These are phyloP conservation scores for Fibroporia radiculosa DNA, from an alignment of 768 basidiomycete genomes.

Conservation along the genomic window DNA sequence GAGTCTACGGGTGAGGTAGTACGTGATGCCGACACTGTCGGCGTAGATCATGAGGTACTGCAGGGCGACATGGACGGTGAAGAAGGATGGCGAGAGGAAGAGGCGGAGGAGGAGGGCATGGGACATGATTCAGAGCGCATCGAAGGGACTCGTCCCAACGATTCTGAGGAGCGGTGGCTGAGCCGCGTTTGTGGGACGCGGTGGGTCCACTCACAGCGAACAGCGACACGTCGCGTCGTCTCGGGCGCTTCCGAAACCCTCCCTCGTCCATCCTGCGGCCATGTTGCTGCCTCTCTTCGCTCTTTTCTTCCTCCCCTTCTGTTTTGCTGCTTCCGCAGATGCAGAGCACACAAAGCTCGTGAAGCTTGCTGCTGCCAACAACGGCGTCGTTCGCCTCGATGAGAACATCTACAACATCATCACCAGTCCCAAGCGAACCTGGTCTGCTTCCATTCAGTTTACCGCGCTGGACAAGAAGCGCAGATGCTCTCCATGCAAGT, in stretches of 20 bases:
- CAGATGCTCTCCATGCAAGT: slow-evolving; percentile 92
- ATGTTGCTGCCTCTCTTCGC: slow-evolving; percentile 25
- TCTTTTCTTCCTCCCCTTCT: slow-evolving; percentile 25
- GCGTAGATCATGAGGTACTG: slow-evolving; percentile 76
- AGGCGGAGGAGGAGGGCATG: slow-evolving; percentile 87
- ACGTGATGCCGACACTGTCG: slow-evolving; percentile 87
- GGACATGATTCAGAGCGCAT: slow-evolving; percentile 33
- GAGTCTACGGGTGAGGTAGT: slow-evolving; percentile 77
- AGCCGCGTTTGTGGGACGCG: not conserved
- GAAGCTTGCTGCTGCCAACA: slow-evolving; percentile 59
- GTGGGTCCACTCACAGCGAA: not conserved
- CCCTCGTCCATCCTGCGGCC: slow-evolving; percentile 5
- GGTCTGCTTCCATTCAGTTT: slow-evolving; percentile 82
- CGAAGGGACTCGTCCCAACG: too few species aligned
- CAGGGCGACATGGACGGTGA: slow-evolving; percentile 89
- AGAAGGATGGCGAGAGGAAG: slow-evolving; percentile 88
- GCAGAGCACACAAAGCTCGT: slow-evolving; percentile 49
- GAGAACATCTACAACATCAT: slow-evolving; percentile 70
- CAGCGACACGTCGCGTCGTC: slow-evolving; percentile 4
- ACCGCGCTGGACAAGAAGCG: slow-evolving; percentile 79
- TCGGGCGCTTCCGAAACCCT: not conserved
- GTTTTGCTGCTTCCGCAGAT: slow-evolving; percentile 22
- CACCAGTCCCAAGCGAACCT: slow-evolving; percentile 67
- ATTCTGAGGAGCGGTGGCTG: not conserved
- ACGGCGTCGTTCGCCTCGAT: slow-evolving; percentile 80